phyloP scores from a whole-genome alignment of 768 basidiomycete species.

The Pleurotus salmoneostramineus region DNA sequence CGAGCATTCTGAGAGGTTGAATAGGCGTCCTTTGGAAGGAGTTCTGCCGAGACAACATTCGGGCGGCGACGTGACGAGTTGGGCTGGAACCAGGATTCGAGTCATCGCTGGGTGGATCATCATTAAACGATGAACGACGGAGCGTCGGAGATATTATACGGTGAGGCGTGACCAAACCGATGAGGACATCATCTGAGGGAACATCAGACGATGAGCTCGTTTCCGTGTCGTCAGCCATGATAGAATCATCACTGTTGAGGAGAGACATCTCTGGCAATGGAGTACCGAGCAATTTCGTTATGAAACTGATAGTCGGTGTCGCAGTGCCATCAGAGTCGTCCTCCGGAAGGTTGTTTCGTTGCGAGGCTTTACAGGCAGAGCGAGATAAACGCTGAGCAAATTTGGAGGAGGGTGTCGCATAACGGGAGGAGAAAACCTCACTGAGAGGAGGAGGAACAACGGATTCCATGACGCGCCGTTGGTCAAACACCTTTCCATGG shows the following conservation, averaged over 20 bases:
- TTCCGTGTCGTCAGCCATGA: slow-evolving; percentile 22
- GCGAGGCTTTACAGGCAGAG: slow-evolving; percentile 9
- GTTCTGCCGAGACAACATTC: slow-evolving; percentile 32
- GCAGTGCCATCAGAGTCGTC: not conserved
- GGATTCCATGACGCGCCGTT: slow-evolving; percentile 42
- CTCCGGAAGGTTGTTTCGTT: not conserved
- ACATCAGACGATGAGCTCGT: slow-evolving; percentile 18
- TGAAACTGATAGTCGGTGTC: not conserved
- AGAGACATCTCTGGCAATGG: not conserved
- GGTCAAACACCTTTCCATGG: slow-evolving; percentile 6
- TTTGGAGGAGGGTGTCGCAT: not conserved
- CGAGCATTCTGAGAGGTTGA: not conserved
- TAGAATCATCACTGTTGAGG: slow-evolving; percentile 42
- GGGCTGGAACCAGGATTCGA: slow-evolving; percentile 42
- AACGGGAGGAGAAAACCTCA: slow-evolving; percentile 12
- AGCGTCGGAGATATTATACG: slow-evolving; percentile 61
- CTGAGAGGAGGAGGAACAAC: slow-evolving; percentile 42
- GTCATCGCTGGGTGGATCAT: slow-evolving; percentile 45
- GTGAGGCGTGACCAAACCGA: slow-evolving; percentile 69
- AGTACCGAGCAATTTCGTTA: not conserved
- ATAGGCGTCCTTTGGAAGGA: slow-evolving; percentile 13
- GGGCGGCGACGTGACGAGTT: slow-evolving; percentile 36
- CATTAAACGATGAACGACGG: slow-evolving; percentile 30
- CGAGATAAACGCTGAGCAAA: slow-evolving; percentile 5
- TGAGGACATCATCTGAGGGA: slow-evolving; percentile 64